phyloP scores from a whole-genome alignment of 2,329 filamentous ascomycete genomes.

The Stagonosporopsis rhizophila region DNA sequence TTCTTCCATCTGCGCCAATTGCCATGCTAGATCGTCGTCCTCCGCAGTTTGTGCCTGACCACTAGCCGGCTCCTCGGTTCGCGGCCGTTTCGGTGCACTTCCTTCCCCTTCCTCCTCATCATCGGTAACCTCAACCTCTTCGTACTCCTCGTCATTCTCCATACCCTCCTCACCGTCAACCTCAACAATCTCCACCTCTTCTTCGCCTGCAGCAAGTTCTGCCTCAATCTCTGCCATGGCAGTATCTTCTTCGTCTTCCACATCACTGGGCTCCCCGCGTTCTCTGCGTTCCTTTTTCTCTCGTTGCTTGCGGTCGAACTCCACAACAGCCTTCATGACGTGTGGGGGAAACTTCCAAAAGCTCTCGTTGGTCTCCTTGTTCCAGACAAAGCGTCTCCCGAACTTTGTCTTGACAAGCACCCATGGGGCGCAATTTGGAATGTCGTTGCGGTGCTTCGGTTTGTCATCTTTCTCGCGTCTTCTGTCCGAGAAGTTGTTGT shows the following conservation, averaged over 20 bases:
- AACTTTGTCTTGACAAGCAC: constrained; percentile 91
- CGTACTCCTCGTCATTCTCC: constrained; percentile 74
- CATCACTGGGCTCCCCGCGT: constrained; percentile 55
- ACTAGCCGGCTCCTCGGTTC: constrained; percentile 53
- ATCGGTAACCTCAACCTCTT: constrained; percentile 77
- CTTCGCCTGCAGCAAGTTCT: constrained; percentile 39
- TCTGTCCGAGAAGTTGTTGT: constrained; percentile 64
- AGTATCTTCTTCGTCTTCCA: constrained; percentile 37
- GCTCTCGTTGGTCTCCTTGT: constrained; percentile 83
- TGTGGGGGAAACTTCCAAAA: constrained; percentile 95
- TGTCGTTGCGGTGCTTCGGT: constrained; percentile 78
- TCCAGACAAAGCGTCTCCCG: constrained; percentile 88
- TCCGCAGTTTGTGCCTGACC: constrained; percentile 76
- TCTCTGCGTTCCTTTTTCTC: constrained; percentile 64
- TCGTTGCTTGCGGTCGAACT: constrained; percentile 75
- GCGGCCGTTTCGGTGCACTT: constrained; percentile 59
- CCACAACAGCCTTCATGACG: constrained; percentile 75
- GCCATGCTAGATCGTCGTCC: constrained; percentile 92
- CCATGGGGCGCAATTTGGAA: constrained; percentile 87
- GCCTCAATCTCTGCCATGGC: constrained; percentile 46
- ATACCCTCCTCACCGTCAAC: constrained; percentile 50
- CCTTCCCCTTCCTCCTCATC: constrained; percentile 56
- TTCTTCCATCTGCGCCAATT: constrained; percentile 87
- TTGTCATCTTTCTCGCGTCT: constrained; percentile 77
- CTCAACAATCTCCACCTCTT: constrained; percentile 42